Evolutionary conservation across 306 rosid genomes (phyloP).

Genomic region (Quercus cerris): DNA sequence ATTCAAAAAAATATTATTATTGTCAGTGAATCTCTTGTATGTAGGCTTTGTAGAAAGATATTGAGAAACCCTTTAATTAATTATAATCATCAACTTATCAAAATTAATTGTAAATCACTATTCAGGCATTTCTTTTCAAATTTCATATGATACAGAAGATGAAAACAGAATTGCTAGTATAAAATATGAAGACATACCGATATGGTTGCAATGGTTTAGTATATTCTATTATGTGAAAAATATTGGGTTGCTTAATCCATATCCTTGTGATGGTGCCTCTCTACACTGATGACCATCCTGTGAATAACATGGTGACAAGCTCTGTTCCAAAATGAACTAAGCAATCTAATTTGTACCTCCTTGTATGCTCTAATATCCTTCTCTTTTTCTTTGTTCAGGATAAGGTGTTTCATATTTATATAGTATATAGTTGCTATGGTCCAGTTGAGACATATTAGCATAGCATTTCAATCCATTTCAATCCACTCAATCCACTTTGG

Average conservation of each 20-base stretch:
- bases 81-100: too few relatives aligned
- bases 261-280: neutral
- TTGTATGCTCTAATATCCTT: too few relatives aligned
- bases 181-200: neutral
- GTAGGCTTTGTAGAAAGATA: neutral
- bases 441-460: too few relatives aligned
- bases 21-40: neutral
- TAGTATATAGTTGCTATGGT: too few relatives aligned
- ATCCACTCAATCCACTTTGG: too few relatives aligned
- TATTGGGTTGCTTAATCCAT: neutral
- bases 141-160: neutral
- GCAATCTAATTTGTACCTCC: neutral
- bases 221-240: neutral
- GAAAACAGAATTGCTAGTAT: neutral
- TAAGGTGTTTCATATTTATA: too few relatives aligned
- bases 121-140: neutral
- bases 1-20: neutral
- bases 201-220: neutral
- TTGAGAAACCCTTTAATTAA: neutral
- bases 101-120: neutral
- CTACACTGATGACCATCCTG: neutral
- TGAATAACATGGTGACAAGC: neutral
- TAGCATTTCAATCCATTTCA: too few relatives aligned
- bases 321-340: neutral
- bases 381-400: too few relatives aligned